Base-by-base conservation (phyloP, 163 green algal species). In the Chloroidium sp. region DNA sequence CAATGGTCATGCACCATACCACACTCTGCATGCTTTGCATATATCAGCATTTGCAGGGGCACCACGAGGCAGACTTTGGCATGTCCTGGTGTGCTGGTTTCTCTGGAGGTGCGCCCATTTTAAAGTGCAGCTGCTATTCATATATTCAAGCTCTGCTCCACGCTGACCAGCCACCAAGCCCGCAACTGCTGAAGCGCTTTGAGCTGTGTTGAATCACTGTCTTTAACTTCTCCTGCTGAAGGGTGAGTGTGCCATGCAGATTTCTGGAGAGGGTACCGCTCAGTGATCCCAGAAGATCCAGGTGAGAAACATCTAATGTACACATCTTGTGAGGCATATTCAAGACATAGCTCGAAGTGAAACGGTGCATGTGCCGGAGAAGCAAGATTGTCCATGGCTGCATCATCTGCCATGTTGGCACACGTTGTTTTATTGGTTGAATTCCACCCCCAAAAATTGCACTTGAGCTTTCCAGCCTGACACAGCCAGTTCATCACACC, bases 21-120 rank as follows among this genome's bases (percentile, higher is more conserved):
- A 36, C 36, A 36, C 36, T 36, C 36, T 36, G 36, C 36, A 36
- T 36, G 36, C 36, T 36, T 36, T 36, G 36, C 36, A 36, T 36
- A 36, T 36, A 36, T 36, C 36, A 36, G 36, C 36, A 36, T 36
- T 72, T 68, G 3, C 78, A 81, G 69, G 92, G 92, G 4, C 90
- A 95, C 79, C 82, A 88, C 72, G 93, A 99, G 86, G 95, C 95
- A 13, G 95, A 99, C 82, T 99, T 96, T 81, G 95, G 95, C 61
- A 99, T 99, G 95, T 79, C 14, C 68, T 92, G 86, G 84, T 91
- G 87, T 74, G 84, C 88, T 4, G 88, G 91, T 4, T 96, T 97
- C 78, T 77, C 61, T 82, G 6, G 8, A 10, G 64, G 64, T 72
- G 64, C 6, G 64, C 64, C 64, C 64, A n/a, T 72, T 6, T 10